phyloP scores from a whole-genome alignment of 192 early-diverging fungal species.

The Umbelopsis vinacea region DNA sequence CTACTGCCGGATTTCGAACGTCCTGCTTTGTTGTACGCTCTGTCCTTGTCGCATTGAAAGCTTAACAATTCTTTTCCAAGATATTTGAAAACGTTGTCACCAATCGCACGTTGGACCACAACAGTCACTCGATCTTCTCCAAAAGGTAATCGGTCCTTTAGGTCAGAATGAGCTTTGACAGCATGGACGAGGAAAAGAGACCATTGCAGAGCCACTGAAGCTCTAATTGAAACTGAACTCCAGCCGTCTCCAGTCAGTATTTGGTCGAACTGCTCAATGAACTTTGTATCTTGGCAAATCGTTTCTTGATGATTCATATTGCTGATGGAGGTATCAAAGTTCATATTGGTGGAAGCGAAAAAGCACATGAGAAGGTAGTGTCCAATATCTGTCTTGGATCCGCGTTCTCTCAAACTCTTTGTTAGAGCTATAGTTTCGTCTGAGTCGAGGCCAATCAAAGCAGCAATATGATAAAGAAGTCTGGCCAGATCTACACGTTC shows the following conservation, averaged over 20 bases:
- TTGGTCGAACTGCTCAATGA: constrained; percentile 31
- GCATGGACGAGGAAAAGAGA: constrained; percentile 56
- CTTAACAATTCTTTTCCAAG: constrained; percentile 13
- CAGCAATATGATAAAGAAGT: constrained; percentile 48
- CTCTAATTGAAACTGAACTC: constrained; percentile 37
- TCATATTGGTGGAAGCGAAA: constrained; percentile 47
- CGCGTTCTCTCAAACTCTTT: constrained; percentile 38
- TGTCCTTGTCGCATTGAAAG: constrained; percentile 50
- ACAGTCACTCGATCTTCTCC: background rate
- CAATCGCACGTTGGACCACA: background rate
- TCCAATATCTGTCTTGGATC: constrained; percentile 31
- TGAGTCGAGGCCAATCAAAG: constrained; percentile 41
- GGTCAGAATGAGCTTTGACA: constrained; percentile 44
- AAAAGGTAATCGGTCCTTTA: background rate
- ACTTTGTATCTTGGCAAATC: constrained; percentile 12
- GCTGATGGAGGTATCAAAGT: constrained; percentile 37
- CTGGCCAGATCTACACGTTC: constrained; percentile 48
- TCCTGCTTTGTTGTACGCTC: constrained; percentile 49
- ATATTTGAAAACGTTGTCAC: constrained; percentile 2
- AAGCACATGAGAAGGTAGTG: constrained; percentile 43
- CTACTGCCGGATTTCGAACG: background rate
- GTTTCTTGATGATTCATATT: constrained; percentile 8
- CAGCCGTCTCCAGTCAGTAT: constrained; percentile 17
- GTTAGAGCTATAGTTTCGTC: constrained; percentile 41
- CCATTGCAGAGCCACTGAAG: constrained; percentile 64